Base-by-base conservation (phyloP, 2,329 filamentous ascomycete species). In the Orbilia ellipsospora region DNA sequence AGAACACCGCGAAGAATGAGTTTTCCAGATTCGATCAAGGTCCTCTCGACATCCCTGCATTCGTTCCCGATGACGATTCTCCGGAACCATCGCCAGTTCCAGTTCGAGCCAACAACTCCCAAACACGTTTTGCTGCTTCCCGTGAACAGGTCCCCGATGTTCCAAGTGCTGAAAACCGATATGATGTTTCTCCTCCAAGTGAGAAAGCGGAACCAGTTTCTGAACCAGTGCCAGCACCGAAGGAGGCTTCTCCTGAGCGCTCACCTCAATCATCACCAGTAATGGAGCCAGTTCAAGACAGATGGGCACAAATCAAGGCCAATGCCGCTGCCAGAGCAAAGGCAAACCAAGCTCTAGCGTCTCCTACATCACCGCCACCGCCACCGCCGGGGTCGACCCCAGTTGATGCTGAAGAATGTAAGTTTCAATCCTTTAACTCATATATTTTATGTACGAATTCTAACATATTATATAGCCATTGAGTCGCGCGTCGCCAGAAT, bases 401-500 rank as follows among this genome's bases (percentile, higher is more conserved):
- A 16, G 92, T 94, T 77, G 93, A 95, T 80, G 89, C 88, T n/a
- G 94, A 98, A 87, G 94, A 97, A 86, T 95, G 91, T 93, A 85
- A 87, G 92, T 90, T 42, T 23, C 8, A 26, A 40, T 18, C n/a
- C 40, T 52, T 15, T 3, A 48, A 13, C 31, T 54, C 10, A 50
- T 15, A n/a, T 10, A 51, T 20, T 52, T 28, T 36, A 31, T n/a
- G 8, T 68, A 20, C 10, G 18, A 10, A 28, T 73, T 16, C 56
- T 61, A 79, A 81, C 81, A 81, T 81, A 59, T 51, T 4, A 23
- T 51, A 55, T 79, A 96, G 93, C 94, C 42, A 98, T 98, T 80
- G 95, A 99, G 83, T 94, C 93, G 57, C 92, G 95, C 78, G 95
- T 98, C 73, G 95, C 95, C 57, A 92, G 95, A 77, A 99, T 99